Evolutionary conservation across 768 basidiomycete genomes (phyloP).

Genomic region (Glaciozyma martinii): DNA sequence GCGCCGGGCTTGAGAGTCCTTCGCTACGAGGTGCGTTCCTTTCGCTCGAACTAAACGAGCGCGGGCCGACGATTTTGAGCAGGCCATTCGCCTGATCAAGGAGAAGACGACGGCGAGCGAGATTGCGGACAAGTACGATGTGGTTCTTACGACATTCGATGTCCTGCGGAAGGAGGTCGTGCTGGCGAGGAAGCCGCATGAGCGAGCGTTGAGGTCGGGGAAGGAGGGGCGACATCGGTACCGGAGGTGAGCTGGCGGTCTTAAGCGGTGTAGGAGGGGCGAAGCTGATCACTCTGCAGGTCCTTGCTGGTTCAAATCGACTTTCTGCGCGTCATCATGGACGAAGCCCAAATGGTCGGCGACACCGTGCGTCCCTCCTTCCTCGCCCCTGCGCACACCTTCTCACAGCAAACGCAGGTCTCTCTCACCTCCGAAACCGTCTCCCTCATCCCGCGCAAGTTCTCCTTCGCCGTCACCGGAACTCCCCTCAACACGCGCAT

Average conservation of each 20-base stretch:
- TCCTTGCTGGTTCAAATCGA: slow-evolving; percentile 33
- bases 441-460: slow-evolving; percentile 39
- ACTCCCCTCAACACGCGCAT: slow-evolving; percentile 41
- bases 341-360: slow-evolving; percentile 42
- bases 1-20: slow-evolving; percentile 39
- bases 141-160: slow-evolving; percentile 35
- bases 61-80: not conserved
- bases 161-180: slow-evolving; percentile 29
- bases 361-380: not conserved
- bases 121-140: slow-evolving; percentile 24
- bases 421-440: slow-evolving; percentile 38
- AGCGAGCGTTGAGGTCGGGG: slow-evolving; percentile 15
- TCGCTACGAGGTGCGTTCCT: slow-evolving; percentile 38
- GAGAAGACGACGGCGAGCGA: not conserved
- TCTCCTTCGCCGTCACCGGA: slow-evolving; percentile 41
- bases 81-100: slow-evolving; percentile 14
- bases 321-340: slow-evolving; percentile 39
- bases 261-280: not conserved
- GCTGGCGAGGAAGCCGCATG: slow-evolving; percentile 29
- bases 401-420: slow-evolving; percentile 5
- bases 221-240: slow-evolving; percentile 11
- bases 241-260: not conserved
- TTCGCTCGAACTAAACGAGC: not conserved
- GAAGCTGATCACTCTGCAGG: not conserved
- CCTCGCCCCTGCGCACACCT: not conserved